phyloP scores from a whole-genome alignment of 306 rosid genomes.

The Citrullus mucosospermus region DNA sequence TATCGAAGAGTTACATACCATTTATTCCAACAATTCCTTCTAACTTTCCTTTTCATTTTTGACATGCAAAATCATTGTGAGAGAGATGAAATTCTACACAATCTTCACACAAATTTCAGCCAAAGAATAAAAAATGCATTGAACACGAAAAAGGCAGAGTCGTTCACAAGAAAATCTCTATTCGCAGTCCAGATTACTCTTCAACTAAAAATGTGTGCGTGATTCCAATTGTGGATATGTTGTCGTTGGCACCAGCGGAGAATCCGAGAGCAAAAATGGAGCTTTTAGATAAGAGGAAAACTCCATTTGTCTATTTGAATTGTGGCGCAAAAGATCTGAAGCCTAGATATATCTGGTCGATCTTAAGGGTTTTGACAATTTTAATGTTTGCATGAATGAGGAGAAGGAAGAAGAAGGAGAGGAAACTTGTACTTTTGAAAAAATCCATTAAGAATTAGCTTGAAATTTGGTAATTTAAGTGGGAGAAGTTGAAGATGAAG shows the following conservation, averaged over 20 bases:
- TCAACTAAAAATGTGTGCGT: conserved; percentile 2
- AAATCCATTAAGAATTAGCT: not conserved
- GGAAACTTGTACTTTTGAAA: not conserved
- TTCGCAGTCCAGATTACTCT: conserved; percentile 40
- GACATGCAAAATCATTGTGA: no score
- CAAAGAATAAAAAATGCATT: not conserved
- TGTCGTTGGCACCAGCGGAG: conserved; percentile 9
- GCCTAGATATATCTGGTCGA: conserved; percentile 15
- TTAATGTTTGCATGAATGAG: not conserved
- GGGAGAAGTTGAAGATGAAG: not conserved
- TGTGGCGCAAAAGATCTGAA: conserved; percentile 19
- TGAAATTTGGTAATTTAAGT: not conserved
- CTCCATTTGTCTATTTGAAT: not conserved
- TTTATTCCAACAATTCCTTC: no score
- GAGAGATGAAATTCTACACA: no score
- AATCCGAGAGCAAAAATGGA: conserved; percentile 18
- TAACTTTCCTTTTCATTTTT: no score
- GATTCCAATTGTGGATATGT: conserved; percentile 13
- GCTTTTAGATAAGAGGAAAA: conserved; percentile 2
- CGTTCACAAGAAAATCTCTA: conserved; percentile 18
- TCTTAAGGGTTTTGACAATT: conserved; percentile 9
- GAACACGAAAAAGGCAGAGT: conserved; percentile 23
- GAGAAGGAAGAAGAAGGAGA: not conserved
- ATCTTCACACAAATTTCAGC: no score
- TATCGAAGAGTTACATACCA: no score